Base-by-base conservation (phyloP, 768 basidiomycete species). In the Pleurotus citrinopileatus region DNA sequence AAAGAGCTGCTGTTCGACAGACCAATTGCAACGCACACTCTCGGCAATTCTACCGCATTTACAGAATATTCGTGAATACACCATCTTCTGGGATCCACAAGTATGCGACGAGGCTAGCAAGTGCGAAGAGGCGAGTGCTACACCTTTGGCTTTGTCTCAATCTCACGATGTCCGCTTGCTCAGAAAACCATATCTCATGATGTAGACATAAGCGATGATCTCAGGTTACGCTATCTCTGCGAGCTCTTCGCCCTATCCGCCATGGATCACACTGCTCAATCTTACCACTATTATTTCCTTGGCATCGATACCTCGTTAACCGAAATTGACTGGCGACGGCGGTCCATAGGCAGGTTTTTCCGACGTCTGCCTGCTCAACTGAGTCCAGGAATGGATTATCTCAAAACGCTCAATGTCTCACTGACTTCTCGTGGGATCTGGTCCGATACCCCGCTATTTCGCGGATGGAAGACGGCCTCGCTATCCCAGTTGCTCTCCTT, bases 21-120 rank as follows among this genome's bases (percentile, higher is more conserved):
- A 37, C 15, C 28, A 36, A 20, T 2, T 25, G 12, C 29, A 37
- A 22, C 15, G 34, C 9, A 37, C 19, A 22, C 48, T 51, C 37
- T 13, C n/a, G 34, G 34, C 48, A 17, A 51, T 12, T 7, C 5
- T 51, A 17, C 48, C 48, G 20, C 48, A 37, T 51, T 8, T 51
- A 15, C 29, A 51, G 10, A 51, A 51, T 34, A 38, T 51, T 15
- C 29, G 48, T 9, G 48, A 51, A 13, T 38, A 51, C 23, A 26
- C 48, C 0, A 12, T 51, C 10, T 51, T 22, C 23, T 51, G 48
- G 48, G 48, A 51, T 37, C 48, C 48, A 2, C 29, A 51, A 36
- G 20, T 37, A 20, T 36, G 23, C 22, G 34, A 51, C 20, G 34
- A 51, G 15, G 5, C 19, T 15, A 36, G 4, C 17, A 17, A 12